Percentiles rank a stretch among this genome's conserved stretches.
Evolutionary conservation across 2,329 filamentous ascomycete genomes (phyloP).

Genomic region (Talaromyces pinophilus): DNA sequence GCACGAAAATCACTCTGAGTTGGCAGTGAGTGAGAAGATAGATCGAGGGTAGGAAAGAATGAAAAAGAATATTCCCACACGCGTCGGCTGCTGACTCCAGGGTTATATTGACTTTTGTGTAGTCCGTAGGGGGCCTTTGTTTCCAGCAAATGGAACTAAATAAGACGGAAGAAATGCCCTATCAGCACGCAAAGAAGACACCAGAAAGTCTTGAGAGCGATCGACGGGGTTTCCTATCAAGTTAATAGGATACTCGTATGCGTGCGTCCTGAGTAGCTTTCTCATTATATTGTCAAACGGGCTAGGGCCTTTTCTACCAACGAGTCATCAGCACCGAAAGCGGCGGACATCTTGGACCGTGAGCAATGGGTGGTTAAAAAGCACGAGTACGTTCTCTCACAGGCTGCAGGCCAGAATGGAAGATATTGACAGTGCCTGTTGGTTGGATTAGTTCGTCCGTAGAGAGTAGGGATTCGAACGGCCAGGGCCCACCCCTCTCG

Average conservation of each 20-base stretch:
- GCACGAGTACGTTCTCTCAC: conserved; percentile 16
- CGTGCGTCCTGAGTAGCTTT: conserved; percentile 8
- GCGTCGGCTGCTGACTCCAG: conserved; percentile 12
- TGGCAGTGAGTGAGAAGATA: not conserved
- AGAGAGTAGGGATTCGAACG: conserved; percentile 14
- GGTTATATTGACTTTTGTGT: conserved; percentile 17
- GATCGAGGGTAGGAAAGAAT: not conserved
- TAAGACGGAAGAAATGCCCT: not conserved
- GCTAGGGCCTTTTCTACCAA: conserved; percentile 16
- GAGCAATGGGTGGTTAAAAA: conserved; percentile 24
- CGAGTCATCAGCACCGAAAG: conserved; percentile 23
- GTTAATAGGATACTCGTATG: conserved; percentile 15
- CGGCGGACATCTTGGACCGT: conserved; percentile 16
- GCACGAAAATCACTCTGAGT: not conserved
- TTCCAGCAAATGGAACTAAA: not conserved
- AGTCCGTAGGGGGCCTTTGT: not conserved
- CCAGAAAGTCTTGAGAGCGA: conserved; percentile 18
- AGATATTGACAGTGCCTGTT: conserved; percentile 9
- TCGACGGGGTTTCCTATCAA: conserved; percentile 18
- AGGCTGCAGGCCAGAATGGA: conserved; percentile 14
- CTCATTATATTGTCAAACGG: conserved; percentile 14
- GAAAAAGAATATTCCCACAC: conserved; percentile 14
- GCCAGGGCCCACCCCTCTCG: conserved; percentile 12
- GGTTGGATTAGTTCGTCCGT: conserved; percentile 22
- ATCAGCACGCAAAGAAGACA: conserved; percentile 8